Evolutionary conservation across 768 basidiomycete species (phyloP), one percentile per base, ranked within the genome.

Genomic region (Naganishia onofrii): DNA sequence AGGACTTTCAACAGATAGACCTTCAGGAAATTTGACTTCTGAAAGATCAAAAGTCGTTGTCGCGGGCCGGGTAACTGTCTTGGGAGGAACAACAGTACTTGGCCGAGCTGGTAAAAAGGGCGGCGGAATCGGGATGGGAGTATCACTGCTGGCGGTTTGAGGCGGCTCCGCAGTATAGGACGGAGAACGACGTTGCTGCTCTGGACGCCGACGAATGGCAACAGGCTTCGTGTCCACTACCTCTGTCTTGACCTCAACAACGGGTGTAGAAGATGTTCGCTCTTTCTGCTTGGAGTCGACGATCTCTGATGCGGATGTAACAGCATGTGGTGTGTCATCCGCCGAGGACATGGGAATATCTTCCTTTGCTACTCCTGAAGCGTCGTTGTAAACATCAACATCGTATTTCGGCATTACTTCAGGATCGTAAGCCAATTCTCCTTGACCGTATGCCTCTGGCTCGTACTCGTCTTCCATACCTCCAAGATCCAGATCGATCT

Each of bases 1-100:
- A 1, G 76, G 75, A 31, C 77, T 79, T 0, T 68, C n/a, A 0
- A 64, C 73, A 3, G 70, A 72, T 15, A 81, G 31, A 0, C 79
- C 79, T 46, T 76, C 74, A 0, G 80, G 79, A 0, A 77, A 70
- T 7, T 23, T 56, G 68, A 71, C 66, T 21, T 52, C 70, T 8
- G 57, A 44, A 34, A 70, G 60, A 65, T 64, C 55, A 28, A 64
- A 65, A 4, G 44, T 53, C 2, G 67, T 29, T 31, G 53, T n/a
- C 3, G 38, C 32, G 3, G 29, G 56, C 23, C 44, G 26, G 2
- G 58, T 34, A 21, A 46, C 15, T 17, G 67, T 21, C 36, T 60
- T 69, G 29, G 31, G 38, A 26, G 54, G 53, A 19, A 52, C n/a
- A 12, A 29, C 28, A 31, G 68, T 51, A 23, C 38, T 32, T 21